A percentile compares a stretch with the other conserved stretches of the same genome.
phyloP scores from a whole-genome alignment of 352 stramenopile species.

The Plasmopara halstedii region DNA sequence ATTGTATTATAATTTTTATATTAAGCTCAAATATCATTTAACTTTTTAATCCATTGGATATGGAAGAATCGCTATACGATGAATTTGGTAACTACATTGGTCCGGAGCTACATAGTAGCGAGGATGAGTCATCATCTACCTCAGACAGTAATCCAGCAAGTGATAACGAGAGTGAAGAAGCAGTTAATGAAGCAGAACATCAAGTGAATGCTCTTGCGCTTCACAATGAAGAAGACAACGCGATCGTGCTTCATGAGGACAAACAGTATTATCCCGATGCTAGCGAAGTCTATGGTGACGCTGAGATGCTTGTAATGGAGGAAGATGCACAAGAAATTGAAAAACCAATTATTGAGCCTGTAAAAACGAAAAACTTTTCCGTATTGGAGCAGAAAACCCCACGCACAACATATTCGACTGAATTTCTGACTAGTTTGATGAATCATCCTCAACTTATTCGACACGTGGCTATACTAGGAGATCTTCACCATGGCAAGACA shows the following conservation, averaged over 20 bases:
- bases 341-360: constrained; percentile 96
- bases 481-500: constrained; percentile 96
- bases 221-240: constrained; percentile 65
- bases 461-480: constrained; percentile 94
- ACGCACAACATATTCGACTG: constrained; percentile 82
- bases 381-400: constrained; percentile 76
- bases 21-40: no score
- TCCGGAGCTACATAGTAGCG: constrained; percentile 88
- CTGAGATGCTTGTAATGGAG: constrained; percentile 96
- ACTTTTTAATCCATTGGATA: constrained; percentile 22
- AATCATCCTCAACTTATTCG: constrained; percentile 85
- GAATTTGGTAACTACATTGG: constrained; percentile 99
- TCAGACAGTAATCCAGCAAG: constrained; percentile 37
- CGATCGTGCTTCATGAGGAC: constrained; percentile 99
- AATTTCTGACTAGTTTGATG: constrained; percentile 88
- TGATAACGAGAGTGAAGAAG: constrained; percentile 40
- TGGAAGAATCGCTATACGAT: constrained; percentile 98
- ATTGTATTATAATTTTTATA: no score
- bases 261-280: constrained; percentile 99
- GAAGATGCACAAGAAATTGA: constrained; percentile 98
- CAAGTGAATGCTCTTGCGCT: constrained; percentile 45
- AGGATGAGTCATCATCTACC: constrained; percentile 51
- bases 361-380: constrained; percentile 92
- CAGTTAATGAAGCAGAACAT: constrained; percentile 14
- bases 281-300: constrained; percentile 94